Evolutionary conservation across 2,329 filamentous ascomycete species (phyloP).

Genomic region (Phaeosphaeria sp.): DNA sequence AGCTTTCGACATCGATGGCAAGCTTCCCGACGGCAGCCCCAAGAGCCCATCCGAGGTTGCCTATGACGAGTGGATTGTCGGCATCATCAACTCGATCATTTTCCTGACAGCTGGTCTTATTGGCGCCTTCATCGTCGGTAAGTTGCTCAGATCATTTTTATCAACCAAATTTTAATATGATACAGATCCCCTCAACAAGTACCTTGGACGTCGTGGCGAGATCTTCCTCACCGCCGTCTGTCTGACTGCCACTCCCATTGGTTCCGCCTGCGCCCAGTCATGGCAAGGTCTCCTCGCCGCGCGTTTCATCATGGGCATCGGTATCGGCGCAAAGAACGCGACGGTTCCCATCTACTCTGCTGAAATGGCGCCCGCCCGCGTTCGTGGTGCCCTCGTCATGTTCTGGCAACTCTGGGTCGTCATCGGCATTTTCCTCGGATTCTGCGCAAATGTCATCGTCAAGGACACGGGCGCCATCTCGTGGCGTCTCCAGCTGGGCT

Average conservation of each 20-base stretch:
- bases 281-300: conserved; percentile 47
- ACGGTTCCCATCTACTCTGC: conserved; percentile 45
- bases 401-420: conserved; percentile 51
- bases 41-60: conserved; percentile 7
- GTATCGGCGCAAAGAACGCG: conserved; percentile 43
- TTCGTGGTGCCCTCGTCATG: conserved; percentile 49
- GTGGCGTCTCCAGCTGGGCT: conserved; percentile 34
- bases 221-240: conserved; percentile 47
- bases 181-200: conserved; percentile 48
- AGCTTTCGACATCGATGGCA: conserved; percentile 57
- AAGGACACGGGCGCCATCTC: conserved; percentile 41
- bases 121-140: conserved; percentile 13
- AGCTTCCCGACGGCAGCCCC: neutral
- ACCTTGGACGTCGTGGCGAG: conserved; percentile 45
- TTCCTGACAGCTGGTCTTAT: conserved; percentile 50
- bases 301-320: conserved; percentile 45
- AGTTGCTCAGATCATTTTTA: neutral
- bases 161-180: no score
- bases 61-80: conserved; percentile 40
- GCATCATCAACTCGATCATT: conserved; percentile 47
- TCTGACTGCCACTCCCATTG: conserved; percentile 47
- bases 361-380: conserved; percentile 42
- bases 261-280: conserved; percentile 45
- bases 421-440: conserved; percentile 47
- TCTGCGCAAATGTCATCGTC: conserved; percentile 40